These are phyloP conservation scores for Diaporthe helianthi DNA, from an alignment of 2,329 filamentous ascomycete species.

Conservation along the genomic window DNA sequence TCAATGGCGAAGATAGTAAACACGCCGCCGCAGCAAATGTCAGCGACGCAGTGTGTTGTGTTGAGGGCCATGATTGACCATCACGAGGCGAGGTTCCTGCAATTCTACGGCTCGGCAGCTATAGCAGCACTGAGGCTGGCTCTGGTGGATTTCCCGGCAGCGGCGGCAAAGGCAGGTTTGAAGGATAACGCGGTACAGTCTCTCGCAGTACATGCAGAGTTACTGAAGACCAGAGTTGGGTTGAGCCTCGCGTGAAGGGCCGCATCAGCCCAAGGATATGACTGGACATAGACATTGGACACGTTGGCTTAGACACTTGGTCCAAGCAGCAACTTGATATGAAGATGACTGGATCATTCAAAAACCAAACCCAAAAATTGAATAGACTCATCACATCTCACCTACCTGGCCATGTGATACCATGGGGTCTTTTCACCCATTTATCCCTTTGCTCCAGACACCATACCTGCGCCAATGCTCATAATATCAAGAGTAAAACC, in stretches of 20 bases:
- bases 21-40: conserved; percentile 70
- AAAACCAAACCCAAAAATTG: not conserved
- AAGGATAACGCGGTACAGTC: conserved; percentile 58
- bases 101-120: conserved; percentile 80
- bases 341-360: conserved; percentile 17
- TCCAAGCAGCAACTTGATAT: conserved; percentile 8
- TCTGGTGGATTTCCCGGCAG: conserved; percentile 75
- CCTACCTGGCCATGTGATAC: conserved; percentile 20
- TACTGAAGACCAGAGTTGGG: conserved; percentile 59
- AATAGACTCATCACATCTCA: not conserved
- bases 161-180: conserved; percentile 46
- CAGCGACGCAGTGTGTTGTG: conserved; percentile 76
- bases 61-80: conserved; percentile 75
- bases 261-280: not conserved
- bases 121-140: conserved; percentile 74
- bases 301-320: not conserved
- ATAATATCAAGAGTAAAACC: conserved; percentile 75
- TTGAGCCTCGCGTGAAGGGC: conserved; percentile 49
- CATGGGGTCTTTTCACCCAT: not conserved
- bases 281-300: not conserved
- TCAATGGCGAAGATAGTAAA: conserved; percentile 79
- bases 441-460: conserved; percentile 2
- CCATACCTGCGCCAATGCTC: conserved; percentile 34
- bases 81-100: conserved; percentile 77
- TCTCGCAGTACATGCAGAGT: conserved; percentile 60